Evolutionary conservation across 2,329 filamentous ascomycete species (phyloP), one percentile per base, ranked within the genome.

Genomic region (Cordyceps pruinosa): DNA sequence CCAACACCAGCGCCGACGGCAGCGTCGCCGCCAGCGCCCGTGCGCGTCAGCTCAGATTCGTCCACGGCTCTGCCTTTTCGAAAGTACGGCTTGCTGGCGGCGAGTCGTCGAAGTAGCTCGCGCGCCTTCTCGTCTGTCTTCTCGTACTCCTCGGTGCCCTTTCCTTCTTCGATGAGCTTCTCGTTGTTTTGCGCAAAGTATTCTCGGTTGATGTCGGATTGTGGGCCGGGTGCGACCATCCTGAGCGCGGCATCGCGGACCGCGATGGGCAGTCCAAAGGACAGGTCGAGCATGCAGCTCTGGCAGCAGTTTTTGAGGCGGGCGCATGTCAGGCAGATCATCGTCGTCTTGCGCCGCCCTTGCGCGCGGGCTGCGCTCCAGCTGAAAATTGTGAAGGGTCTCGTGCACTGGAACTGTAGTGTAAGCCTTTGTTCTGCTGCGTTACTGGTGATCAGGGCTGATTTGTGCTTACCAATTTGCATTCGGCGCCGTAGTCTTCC

Each of bases 161-260:
- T 81, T 2, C 94, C 94, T 64, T 97, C 92, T 68, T 97, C 92
- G 50, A 99, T 91, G 60, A 95, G 90, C 67, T 87, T 89, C 75
- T 97, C 93, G 72, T 97, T 92, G 69, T 97, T 94, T 70, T 99
- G 94, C 15, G 94, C 94, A 72, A 96, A 99, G 73, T 94, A 99
- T 73, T 99, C 92, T 64, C 94, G 80, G 75, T 99, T 99, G 72
- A 99, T 90, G 56, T 89, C 88, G 70, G 90, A 96, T 61, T 90
- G 84, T 1, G 94, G 94, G 0, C 94, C 94, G 0, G 94, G 92
- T 1, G 93, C 92, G 42, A 97, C 89, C 88, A 99, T 96, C 77
- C 97, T 97, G 61, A 99, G 79, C 5, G 95, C 94, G 3, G 94
- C 94, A 77, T 99, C 94, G 68, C 94, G 86, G 58, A 99, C 89